Evolutionary conservation across 2,329 filamentous ascomycete species (phyloP), one percentile per base, ranked within the genome.

Genomic region (Colletotrichum navitas): DNA sequence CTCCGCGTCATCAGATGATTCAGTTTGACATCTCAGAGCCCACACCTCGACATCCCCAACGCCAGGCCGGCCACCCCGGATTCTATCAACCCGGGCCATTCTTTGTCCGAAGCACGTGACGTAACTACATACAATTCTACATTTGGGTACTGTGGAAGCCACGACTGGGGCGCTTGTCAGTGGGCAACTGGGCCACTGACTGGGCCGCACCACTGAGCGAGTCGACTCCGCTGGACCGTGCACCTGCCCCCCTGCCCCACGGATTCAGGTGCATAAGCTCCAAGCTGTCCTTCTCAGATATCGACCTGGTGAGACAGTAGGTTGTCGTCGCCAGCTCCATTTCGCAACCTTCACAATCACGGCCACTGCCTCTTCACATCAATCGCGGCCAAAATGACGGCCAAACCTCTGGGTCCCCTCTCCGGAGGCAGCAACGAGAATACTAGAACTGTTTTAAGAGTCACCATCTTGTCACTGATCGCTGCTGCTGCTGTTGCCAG

Each of bases 401-500:
- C 78, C 76, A 77, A 80, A 76, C 76, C 80, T 64, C 77, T 89
- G 79, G 85, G 86, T 76, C 82, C 86, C 78, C 87, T 96, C 80
- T 88, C 94, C 80, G 91, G 93, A 85, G 93, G 93, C 81, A 92
- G 90, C 80, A 93, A 92, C 77, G 89, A 91, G 83, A 98, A 91
- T 82, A 93, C 94, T 74, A 91, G 95, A 82, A 92, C 94, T 75
- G 84, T 98, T 78, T 87, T 99, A 75, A 91, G 95, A 80, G 90
- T 98, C 77, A 88, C 97, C 79, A 99, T 99, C 84, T 90, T 99
- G 77, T 88, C 87, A 79, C 90, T 95, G 79, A 98, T 99, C 83
- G 96, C 96, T 75, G 94, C 90, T 70, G 95, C 96, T 74, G 94
- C 95, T 76, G 90, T 98, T 80, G 90, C 95, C 76, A 97, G 95